These are phyloP conservation scores for Enterocytospora artemiae DNA, from an alignment of 371 early-diverging fungal species.

Conservation along the genomic window DNA sequence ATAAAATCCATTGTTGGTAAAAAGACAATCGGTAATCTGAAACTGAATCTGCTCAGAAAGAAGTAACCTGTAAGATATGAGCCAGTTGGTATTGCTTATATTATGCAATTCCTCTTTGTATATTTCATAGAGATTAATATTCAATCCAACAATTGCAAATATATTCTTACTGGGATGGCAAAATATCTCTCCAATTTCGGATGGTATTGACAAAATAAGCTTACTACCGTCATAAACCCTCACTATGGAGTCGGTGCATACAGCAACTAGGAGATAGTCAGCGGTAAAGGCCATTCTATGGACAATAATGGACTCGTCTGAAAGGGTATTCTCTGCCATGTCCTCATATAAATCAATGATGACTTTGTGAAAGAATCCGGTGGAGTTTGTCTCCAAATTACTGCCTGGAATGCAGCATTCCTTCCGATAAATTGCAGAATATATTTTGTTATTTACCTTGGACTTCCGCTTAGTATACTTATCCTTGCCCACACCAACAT, in stretches of 20 bases:
- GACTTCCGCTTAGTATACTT: neutral
- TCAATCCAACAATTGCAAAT: slow-evolving; percentile 26
- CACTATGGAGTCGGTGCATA: slow-evolving; percentile 41
- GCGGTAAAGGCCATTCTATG: slow-evolving; percentile 41
- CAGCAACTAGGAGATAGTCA: slow-evolving; percentile 35
- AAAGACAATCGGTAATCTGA: slow-evolving; percentile 38
- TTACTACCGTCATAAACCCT: slow-evolving; percentile 35
- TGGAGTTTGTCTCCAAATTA: no score
- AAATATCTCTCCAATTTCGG: slow-evolving; percentile 21
- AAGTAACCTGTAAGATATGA: neutral
- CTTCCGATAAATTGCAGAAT: no score
- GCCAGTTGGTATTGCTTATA: neutral
- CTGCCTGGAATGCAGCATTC: no score
- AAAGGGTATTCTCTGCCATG: neutral
- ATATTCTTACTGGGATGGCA: slow-evolving; percentile 40
- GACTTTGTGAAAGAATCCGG: no score
- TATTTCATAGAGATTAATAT: neutral
- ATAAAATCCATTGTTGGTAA: slow-evolving; percentile 44
- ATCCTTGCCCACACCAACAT: neutral
- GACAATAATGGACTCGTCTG: neutral
- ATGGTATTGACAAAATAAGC: slow-evolving; percentile 3
- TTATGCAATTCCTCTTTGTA: neutral
- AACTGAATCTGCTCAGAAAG: slow-evolving; percentile 18
- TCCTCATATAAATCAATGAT: slow-evolving; percentile 8
- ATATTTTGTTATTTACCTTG: no score